These are phyloP conservation scores for Trypanosoma brucei DNA, from an alignment of 208 protist genomes.

Conservation along the genomic window DNA sequence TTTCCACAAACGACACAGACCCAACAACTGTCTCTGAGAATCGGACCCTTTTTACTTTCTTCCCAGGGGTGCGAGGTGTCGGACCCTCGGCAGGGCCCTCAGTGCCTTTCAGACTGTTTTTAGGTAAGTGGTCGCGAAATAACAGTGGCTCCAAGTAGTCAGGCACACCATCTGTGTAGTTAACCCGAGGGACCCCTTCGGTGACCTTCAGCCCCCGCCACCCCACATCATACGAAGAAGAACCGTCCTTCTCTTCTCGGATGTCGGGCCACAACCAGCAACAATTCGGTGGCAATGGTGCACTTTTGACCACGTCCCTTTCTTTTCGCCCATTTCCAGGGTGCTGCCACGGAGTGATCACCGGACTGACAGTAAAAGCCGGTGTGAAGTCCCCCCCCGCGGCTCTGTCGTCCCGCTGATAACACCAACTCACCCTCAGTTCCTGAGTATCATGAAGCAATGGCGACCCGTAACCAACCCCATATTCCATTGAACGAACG, in stretches of 20 bases:
- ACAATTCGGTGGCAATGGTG: neutral
- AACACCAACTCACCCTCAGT: too few species aligned
- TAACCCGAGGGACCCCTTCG: neutral
- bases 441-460: too few species aligned
- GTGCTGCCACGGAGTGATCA: too few species aligned
- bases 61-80: neutral
- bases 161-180: neutral
- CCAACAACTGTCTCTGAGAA: conserved; percentile 33
- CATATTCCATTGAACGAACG: too few species aligned
- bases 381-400: too few species aligned
- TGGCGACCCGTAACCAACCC: too few species aligned
- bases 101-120: neutral
- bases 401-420: too few species aligned
- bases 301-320: neutral
- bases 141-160: conserved; percentile 1
- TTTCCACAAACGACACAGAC: conserved; percentile 27
- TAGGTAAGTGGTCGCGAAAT: neutral
- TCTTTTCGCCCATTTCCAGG: too few species aligned
- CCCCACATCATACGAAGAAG: conserved; percentile 3
- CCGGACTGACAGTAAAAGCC: too few species aligned
- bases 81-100: neutral
- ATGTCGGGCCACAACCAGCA: neutral
- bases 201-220: conserved; percentile 10
- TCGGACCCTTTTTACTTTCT: conserved; percentile 21
- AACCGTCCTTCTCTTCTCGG: neutral